phyloP scores from a whole-genome alignment of 2,329 filamentous ascomycete species.

The Phialemoniopsis sp. region DNA sequence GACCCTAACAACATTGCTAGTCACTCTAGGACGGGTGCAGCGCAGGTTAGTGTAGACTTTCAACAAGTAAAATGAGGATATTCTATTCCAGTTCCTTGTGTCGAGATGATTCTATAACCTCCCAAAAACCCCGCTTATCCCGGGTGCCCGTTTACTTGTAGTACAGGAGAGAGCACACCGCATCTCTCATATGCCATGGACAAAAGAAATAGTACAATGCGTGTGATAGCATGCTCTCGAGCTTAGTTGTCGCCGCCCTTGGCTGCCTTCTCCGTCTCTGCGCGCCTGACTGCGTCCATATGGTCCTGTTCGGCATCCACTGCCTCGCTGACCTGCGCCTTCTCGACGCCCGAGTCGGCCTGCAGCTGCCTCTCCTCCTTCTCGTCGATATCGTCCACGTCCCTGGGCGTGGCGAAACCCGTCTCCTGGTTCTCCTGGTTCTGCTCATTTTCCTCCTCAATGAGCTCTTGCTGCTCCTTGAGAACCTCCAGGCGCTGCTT shows the following conservation, averaged over 20 bases:
- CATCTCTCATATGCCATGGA: neutral
- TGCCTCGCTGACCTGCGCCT: conserved; percentile 49
- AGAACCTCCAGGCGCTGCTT: conserved; percentile 97
- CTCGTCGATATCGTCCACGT: conserved; percentile 91
- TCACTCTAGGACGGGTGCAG: too few species aligned
- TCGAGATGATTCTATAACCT: too few species aligned
- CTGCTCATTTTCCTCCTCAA: conserved; percentile 94
- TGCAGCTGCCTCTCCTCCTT: conserved; percentile 68
- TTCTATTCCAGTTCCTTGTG: too few species aligned
- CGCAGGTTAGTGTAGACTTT: too few species aligned
- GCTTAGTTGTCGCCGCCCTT: conserved; percentile 26
- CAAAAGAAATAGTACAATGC: conserved; percentile 1
- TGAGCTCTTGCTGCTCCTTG: conserved; percentile 97
- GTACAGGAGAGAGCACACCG: too few species aligned
- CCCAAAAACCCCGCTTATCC: neutral
- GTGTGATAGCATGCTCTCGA: too few species aligned
- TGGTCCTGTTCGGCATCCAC: conserved; percentile 50
- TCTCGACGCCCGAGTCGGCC: conserved; percentile 41
- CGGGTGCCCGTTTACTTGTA: neutral
- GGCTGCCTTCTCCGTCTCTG: conserved; percentile 35
- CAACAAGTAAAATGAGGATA: too few species aligned
- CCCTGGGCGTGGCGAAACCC: conserved; percentile 72
- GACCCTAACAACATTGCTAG: too few species aligned
- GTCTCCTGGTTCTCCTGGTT: conserved; percentile 74
- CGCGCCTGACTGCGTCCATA: conserved; percentile 32